Base-by-base conservation (phyloP, 2,329 filamentous ascomycete genomes). In the Pyrenophora graminea region DNA sequence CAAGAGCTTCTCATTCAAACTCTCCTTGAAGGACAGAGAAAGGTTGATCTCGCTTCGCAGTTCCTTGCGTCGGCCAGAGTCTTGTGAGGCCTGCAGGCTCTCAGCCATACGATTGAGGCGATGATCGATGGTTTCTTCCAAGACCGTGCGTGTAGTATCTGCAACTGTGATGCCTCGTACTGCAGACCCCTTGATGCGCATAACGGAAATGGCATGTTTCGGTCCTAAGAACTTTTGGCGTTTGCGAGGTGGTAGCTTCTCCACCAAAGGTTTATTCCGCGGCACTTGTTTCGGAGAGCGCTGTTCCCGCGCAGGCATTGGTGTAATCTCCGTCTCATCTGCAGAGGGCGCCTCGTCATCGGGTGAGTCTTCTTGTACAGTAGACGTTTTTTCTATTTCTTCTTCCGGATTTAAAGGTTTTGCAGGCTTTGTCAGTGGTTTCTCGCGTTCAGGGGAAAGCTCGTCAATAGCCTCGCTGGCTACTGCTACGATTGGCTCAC, bases 111-210 rank as follows among this genome's bases (percentile, higher is more conserved):
- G 74, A 4, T 68, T 66, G 9, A 80, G 63, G 3, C 75, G 77
- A 53, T 77, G 73, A 42, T 79, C 74, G 15, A 82, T 71, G 1
- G 76, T 77, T 53, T 82, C 79, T 49, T 77, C 75, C 46, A 80
- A 78, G 45, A 68, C 79, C 68, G 68, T 82, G 73, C 56, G 76
- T 64, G 82, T 74, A 2, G 82, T 80, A 48, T 83, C 80, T 33
- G 79, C 79, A 1, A 76, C 74, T 46, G 81, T 82, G 48, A 82
- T 76, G 17, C 66, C 66, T 32, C 62, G 63, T 4, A 72, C 61
- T 0, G 61, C 55, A 12, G 64, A 61, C 13, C 66, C 64, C 69
- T 76, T 60, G 70, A 77, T 53, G 71, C 69, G 65, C 74, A 74
- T 72, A 62, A 61, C 61, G 54, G 52, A 67, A 53, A 47, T 73